Evolutionary conservation across 257 asterid genomes (phyloP).

Genomic region (Solanum paucissectum): DNA sequence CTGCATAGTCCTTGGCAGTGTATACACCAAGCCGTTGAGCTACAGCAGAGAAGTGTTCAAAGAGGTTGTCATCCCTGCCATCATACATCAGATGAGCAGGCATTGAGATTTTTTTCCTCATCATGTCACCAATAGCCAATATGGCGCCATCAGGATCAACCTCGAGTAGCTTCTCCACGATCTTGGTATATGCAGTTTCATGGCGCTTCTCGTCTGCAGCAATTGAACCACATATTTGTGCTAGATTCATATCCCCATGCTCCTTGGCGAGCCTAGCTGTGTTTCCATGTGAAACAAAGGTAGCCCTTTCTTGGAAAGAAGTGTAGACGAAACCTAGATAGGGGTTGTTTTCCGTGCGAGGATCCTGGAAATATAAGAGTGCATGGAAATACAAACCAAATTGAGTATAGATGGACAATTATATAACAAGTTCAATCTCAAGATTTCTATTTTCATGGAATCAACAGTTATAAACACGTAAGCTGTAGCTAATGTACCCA

Average conservation of each 20-base stretch:
- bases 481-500: background rate
- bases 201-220: conserved; percentile 85
- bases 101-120: conserved; percentile 70
- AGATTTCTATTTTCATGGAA: background rate
- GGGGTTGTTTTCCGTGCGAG: conserved; percentile 76
- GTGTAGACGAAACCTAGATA: conserved; percentile 77
- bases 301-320: conserved; percentile 74
- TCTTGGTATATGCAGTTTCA: conserved; percentile 68
- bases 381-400: background rate
- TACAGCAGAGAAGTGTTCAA: conserved; percentile 56
- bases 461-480: background rate
- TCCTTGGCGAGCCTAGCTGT: conserved; percentile 72
- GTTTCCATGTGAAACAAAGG: conserved; percentile 74
- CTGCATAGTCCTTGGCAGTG: conserved; percentile 70
- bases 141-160: conserved; percentile 56
- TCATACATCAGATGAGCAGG: conserved; percentile 77
- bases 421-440: background rate
- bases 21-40: conserved; percentile 67
- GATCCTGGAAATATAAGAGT: conserved; percentile 39
- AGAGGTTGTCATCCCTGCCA: conserved; percentile 48
- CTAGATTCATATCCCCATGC: conserved; percentile 58
- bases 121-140: conserved; percentile 60
- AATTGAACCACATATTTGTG: conserved; percentile 65
- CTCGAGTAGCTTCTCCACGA: conserved; percentile 62
- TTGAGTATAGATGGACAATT: background rate